Conservation (phyloP, 805 yeast species). For the Allodekkera sacchari region DNA sequence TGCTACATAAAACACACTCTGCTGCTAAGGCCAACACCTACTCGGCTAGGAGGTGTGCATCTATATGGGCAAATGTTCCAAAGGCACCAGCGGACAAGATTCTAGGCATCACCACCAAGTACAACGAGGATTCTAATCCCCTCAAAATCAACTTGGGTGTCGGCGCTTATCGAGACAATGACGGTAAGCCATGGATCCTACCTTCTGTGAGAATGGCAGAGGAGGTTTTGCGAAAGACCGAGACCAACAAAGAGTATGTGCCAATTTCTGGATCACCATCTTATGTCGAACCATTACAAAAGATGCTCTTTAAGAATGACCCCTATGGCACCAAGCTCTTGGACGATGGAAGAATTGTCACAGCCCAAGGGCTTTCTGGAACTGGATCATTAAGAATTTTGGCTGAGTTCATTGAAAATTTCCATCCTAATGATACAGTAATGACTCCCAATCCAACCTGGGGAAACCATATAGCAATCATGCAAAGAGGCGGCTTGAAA, state of each 20-base stretch:
- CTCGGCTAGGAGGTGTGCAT: too few relatives aligned
- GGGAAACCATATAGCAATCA: slow-evolving; percentile 86
- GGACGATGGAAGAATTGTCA: slow-evolving; percentile 57
- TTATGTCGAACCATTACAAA: slow-evolving; percentile 59
- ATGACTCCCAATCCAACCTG: slow-evolving; percentile 85
- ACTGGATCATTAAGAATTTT: slow-evolving; percentile 90
- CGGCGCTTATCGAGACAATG: slow-evolving; percentile 89
- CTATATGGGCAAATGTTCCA: slow-evolving; percentile 22
- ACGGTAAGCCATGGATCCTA: slow-evolving; percentile 83
- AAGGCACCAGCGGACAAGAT: slow-evolving; percentile 82
- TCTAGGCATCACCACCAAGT: slow-evolving; percentile 70
- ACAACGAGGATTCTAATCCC: slow-evolving; percentile 53
- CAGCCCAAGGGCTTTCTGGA: slow-evolving; percentile 88
- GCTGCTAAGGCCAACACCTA: too few relatives aligned
- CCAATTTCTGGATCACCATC: slow-evolving; percentile 74
- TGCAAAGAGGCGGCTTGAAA: slow-evolving; percentile 61
- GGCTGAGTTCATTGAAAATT: slow-evolving; percentile 63
- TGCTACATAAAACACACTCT: too few relatives aligned
- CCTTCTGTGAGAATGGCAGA: slow-evolving; percentile 70
- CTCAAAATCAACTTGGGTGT: slow-evolving; percentile 59
- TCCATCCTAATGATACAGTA: slow-evolving; percentile 45
- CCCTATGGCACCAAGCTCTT: slow-evolving; percentile 47
- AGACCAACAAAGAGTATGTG: slow-evolving; percentile 73
- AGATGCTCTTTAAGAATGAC: slow-evolving; percentile 65
- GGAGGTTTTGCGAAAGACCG: slow-evolving; percentile 33